Percentiles rank a stretch among this genome's conserved stretches.
phyloP scores from a whole-genome alignment of 805 yeast species.

The Wickerhamomyces rabaulensis region DNA sequence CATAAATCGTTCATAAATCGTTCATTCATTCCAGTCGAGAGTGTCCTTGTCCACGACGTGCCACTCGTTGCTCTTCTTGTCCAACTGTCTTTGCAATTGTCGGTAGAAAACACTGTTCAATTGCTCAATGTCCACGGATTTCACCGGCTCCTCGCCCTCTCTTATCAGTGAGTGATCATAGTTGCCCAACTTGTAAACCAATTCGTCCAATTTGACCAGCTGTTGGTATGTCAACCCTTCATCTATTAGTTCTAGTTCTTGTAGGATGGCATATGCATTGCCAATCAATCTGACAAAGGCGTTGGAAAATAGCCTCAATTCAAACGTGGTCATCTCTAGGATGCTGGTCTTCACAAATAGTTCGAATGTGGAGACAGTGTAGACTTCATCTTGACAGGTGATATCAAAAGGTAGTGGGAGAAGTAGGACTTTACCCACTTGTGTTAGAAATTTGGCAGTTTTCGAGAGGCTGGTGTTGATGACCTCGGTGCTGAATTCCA shows the following conservation, averaged over 20 bases:
- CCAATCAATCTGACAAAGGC: slow-evolving; percentile 13
- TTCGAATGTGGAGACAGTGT: slow-evolving; percentile 3
- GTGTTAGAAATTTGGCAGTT: slow-evolving; percentile 14
- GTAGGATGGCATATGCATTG: slow-evolving; percentile 10
- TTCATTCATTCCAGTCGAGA: slow-evolving; percentile 3
- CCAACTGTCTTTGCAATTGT: neutral
- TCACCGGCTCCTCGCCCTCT: neutral
- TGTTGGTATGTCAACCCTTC: slow-evolving; percentile 8
- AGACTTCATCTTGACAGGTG: neutral
- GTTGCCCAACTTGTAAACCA: slow-evolving; percentile 20
- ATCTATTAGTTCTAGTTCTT: slow-evolving; percentile 9
- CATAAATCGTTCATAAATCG: no score
- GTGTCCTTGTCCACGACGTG: slow-evolving; percentile 18
- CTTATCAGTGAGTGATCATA: slow-evolving; percentile 9
- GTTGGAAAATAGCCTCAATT: slow-evolving; percentile 9
- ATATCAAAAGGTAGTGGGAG: slow-evolving; percentile 14
- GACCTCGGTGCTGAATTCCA: slow-evolving; percentile 14
- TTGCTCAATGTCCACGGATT: neutral
- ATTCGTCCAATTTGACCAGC: slow-evolving; percentile 16
- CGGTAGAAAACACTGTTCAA: neutral
- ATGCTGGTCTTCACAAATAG: slow-evolving; percentile 8
- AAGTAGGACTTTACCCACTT: slow-evolving; percentile 13
- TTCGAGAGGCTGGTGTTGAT: slow-evolving; percentile 16
- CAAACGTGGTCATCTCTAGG: slow-evolving; percentile 13
- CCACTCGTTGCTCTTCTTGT: slow-evolving; percentile 21